Base-by-base conservation (phyloP, 306 rosid species). In the Crotalaria pallida region DNA sequence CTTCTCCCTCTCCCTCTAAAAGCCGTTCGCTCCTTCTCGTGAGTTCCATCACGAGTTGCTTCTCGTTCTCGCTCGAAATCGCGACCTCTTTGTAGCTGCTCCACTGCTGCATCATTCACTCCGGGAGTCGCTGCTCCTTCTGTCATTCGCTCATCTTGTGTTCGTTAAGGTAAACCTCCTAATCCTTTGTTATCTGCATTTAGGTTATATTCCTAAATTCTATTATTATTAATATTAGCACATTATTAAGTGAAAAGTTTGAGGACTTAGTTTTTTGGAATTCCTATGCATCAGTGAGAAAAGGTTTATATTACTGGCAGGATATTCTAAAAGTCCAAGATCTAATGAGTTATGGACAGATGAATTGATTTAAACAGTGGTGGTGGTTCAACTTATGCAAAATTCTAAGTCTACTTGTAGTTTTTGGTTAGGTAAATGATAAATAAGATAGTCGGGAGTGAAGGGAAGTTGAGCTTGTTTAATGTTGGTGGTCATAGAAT, bases 351-450 rank as follows among this genome's bases (percentile, higher is more conserved):
- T 65, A 48, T 22, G 16, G 36, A 47, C 22, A 40, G 53, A 56
- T 56, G 58, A 27, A 45, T 62, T 65, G 51, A 48, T 57, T 45
- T 8, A 67, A 65, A 58, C 27, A 47, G 23, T 71, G 59, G 18
- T 49, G 13, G 47, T 31, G 10, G 18, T 31, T 44, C 44, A 10
- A 58, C 36, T 55, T 24, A 18, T 29, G 19, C 6, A 21, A 19
- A 5, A 6, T 23, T 17, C 10, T 51, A 58, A 40, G 61, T 27
- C 51, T 40, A 41, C 31, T 62, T 34, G 10, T 7, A 34, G 10
- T 7, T 34, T 34, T 34, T 7, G 2, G 10, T 7, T 34, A 34
- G 21, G 15, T 29, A 33, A 67, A 17, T 22, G 79, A 68, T 34
- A 49, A 19, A 58, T n/a, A 4, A 50, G 69, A 21, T 53, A 43